Evolutionary conservation across 2,329 filamentous ascomycete species (phyloP).

Genomic region (Talaromyces verruculosus): DNA sequence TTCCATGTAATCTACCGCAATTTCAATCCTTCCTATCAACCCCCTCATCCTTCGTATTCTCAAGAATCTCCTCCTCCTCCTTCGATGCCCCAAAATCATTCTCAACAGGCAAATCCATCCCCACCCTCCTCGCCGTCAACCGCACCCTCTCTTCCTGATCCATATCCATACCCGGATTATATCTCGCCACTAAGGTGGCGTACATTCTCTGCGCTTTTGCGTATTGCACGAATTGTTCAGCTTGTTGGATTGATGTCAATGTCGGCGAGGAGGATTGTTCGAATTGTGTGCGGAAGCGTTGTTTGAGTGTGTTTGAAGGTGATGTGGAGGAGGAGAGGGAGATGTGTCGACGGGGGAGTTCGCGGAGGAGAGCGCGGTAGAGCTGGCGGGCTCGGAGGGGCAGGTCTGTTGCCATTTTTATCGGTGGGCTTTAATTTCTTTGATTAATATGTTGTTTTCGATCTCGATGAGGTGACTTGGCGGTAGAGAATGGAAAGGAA

Average conservation of each 20-base stretch:
- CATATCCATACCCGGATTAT: slow-evolving; percentile 91
- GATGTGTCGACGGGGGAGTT: slow-evolving; percentile 68
- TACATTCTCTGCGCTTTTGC: slow-evolving; percentile 84
- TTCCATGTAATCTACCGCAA: neutral
- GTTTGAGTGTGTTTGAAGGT: slow-evolving; percentile 54
- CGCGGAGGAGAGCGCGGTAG: slow-evolving; percentile 85
- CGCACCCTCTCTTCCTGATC: slow-evolving; percentile 78
- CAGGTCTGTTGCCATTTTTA: slow-evolving; percentile 24
- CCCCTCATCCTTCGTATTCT: neutral
- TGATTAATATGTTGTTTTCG: neutral
- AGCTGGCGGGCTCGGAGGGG: slow-evolving; percentile 63
- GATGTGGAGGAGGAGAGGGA: slow-evolving; percentile 61
- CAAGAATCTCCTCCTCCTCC: neutral
- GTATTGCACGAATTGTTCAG: slow-evolving; percentile 78
- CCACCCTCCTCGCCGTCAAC: slow-evolving; percentile 80
- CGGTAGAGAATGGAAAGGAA: neutral
- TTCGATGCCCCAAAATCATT: slow-evolving; percentile 33
- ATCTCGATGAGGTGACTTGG: neutral
- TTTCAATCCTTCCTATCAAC: neutral
- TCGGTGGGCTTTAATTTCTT: neutral
- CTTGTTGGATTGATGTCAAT: slow-evolving; percentile 49
- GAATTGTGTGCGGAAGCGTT: slow-evolving; percentile 66
- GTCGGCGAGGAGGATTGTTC: slow-evolving; percentile 21
- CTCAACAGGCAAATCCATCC: slow-evolving; percentile 80
- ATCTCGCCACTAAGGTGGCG: slow-evolving; percentile 76